These are phyloP conservation scores for Warburgia ugandensis DNA, from an alignment of 164 flowering plant genomes.

Conservation along the genomic window DNA sequence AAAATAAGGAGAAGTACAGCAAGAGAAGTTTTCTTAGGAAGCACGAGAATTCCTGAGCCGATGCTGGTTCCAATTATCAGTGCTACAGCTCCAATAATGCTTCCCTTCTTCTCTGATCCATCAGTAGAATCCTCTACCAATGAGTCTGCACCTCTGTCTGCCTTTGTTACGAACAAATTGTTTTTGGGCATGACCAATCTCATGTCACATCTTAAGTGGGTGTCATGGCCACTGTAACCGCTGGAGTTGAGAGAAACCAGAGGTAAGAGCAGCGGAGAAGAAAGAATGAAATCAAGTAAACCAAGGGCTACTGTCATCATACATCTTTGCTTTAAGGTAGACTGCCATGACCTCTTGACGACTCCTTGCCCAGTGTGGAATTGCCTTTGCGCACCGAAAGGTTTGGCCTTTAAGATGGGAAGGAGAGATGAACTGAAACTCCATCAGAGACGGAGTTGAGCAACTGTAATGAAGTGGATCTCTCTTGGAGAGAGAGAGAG, in stretches of 20 bases:
- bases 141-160: constrained; percentile 5
- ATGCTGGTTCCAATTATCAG: constrained; percentile 72
- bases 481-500: constrained; percentile 2
- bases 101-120: constrained; percentile 37
- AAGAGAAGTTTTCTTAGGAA: constrained; percentile 63
- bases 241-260: constrained; percentile 8
- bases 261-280: background rate
- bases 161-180: constrained; percentile 16
- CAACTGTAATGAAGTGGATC: background rate
- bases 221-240: constrained; percentile 4
- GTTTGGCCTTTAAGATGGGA: constrained; percentile 3
- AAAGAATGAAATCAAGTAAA: background rate
- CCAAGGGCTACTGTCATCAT: constrained; percentile 3
- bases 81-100: constrained; percentile 63
- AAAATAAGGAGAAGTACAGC: constrained; percentile 39
- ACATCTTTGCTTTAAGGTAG: constrained; percentile 23
- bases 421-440: constrained; percentile 6
- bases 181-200: background rate
- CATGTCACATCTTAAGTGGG: constrained; percentile 6
- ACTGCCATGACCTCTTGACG: constrained; percentile 1
- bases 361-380: constrained; percentile 7
- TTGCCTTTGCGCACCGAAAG: constrained; percentile 3
- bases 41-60: constrained; percentile 77
- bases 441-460: constrained; percentile 7
- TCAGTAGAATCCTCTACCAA: constrained; percentile 6